Base-by-base conservation (phyloP, 371 early-diverging fungal genomes). In the Apophysomyces ossiformis region DNA sequence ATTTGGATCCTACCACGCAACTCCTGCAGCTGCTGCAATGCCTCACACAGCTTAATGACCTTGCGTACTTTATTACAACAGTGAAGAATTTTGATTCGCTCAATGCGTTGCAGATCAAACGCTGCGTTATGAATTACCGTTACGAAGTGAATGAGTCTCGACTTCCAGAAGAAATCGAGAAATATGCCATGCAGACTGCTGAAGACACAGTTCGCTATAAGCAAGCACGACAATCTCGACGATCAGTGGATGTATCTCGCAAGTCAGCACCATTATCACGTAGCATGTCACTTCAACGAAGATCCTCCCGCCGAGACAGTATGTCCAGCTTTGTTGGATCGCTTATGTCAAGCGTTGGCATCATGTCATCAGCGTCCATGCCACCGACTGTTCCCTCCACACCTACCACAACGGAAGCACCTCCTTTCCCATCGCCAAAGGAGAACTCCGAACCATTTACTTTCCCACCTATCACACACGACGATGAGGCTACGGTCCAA, bases 81-180 rank as follows among this genome's bases (percentile, higher is more conserved):
- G 83, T 88, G 16, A 78, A 86, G 54, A 81, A 82, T 54, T 81
- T 92, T 37, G 85, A 87, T 58, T 38, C 80, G 13, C 70, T 94
- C 5, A 94, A 92, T 61, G 72, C 87, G 7, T 66, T 88, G 41
- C 95, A 95, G 68, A 80, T 93, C 37, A 86, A 86, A 64, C 82
- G 89, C 5, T 89, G 87, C n/a, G 85, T 93, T 37, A 80, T 83
- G n/a, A 81, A 78, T 37, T 97, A 97, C 69, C 84, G 91, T 26
- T 97, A 94, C 69, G 97, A 97, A 67, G 89, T 93, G 26, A 88
- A 90, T 26, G 97, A 97, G 71, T 63, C 72, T 36, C 74, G 78
- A 8, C 67, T 95, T n/a, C 82, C 92, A 6, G 83, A 83, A 5
- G 93, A 92, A 32, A 84, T 95, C 11, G 85, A 81, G 60, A 83